phyloP scores from a whole-genome alignment of 495 filamentous ascomycete species.

The Hamigera avellanea region DNA sequence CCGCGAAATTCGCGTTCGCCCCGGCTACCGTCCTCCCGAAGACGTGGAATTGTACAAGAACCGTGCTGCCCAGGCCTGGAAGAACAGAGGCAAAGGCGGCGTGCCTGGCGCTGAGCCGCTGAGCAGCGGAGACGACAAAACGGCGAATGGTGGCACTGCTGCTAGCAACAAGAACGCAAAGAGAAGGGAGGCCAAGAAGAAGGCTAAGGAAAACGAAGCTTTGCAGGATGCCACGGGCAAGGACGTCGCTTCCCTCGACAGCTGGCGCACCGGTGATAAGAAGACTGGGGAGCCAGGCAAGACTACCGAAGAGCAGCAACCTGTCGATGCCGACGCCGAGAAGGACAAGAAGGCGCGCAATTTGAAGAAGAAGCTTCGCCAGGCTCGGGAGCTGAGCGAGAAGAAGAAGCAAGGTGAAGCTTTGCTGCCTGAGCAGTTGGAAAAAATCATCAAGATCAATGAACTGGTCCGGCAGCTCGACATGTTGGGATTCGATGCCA shows the following conservation, averaged over 20 bases:
- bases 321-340: conserved; percentile 59
- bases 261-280: conserved; percentile 9
- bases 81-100: conserved; percentile 63
- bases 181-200: conserved; percentile 80
- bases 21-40: conserved; percentile 89
- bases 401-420: conserved; percentile 81
- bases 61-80: conserved; percentile 75
- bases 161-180: conserved; percentile 88
- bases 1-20: conserved; percentile 84
- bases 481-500: conserved; percentile 66
- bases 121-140: conserved; percentile 39
- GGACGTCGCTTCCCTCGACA: conserved; percentile 16
- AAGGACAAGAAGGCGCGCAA: conserved; percentile 87
- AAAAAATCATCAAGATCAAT: conserved; percentile 93
- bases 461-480: conserved; percentile 87
- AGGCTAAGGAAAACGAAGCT: conserved; percentile 35
- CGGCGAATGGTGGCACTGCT: conserved; percentile 29
- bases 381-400: conserved; percentile 78
- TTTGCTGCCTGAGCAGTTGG: conserved; percentile 87
- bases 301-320: conserved; percentile 9
- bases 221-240: not conserved
- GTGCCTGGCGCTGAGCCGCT: conserved; percentile 67
- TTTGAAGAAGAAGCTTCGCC: conserved; percentile 90
- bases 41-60: conserved; percentile 97
- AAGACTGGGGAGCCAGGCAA: conserved; percentile 19